A percentile compares a stretch with the other conserved stretches of the same genome.
These are phyloP conservation scores for Paragyromitra xinjiangensis DNA, from an alignment of 495 filamentous ascomycete genomes.

Conservation along the genomic window DNA sequence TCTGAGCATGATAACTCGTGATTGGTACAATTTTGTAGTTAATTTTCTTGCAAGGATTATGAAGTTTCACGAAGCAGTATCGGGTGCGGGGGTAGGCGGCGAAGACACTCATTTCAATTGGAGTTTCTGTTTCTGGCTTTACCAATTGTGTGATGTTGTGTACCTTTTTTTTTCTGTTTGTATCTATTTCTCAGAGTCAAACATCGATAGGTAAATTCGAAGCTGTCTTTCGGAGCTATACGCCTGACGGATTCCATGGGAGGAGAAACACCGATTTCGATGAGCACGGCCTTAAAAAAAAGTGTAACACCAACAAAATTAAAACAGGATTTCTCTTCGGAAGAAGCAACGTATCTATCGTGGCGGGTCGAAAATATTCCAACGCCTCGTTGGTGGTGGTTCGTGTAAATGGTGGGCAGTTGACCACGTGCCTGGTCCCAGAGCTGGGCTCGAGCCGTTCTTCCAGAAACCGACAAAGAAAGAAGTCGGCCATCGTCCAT, in stretches of 20 bases:
- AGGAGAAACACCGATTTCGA: conserved; percentile 5
- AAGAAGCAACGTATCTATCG: conserved; percentile 19
- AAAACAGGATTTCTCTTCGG: conserved; percentile 41
- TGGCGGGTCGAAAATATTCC: conserved; percentile 21
- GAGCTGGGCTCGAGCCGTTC: conserved; percentile 37
- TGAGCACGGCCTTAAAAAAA: not conserved
- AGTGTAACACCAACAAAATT: conserved; percentile 28
- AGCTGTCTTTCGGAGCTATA: conserved; percentile 4
- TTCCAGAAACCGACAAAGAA: conserved; percentile 50
- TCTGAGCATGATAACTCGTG: conserved; percentile 35
- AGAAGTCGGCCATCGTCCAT: conserved; percentile 14
- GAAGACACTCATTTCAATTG: conserved; percentile 34
- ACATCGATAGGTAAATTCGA: conserved; percentile 39
- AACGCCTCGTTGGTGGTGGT: conserved; percentile 7
- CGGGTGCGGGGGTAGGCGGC: not conserved
- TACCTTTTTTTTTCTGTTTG: conserved; percentile 18
- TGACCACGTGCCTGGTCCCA: conserved; percentile 40
- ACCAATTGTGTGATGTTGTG: conserved; percentile 19
- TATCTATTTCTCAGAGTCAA: conserved; percentile 29
- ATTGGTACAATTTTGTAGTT: conserved; percentile 49
- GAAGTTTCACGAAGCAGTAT: conserved; percentile 7
- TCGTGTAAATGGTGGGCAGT: not conserved
- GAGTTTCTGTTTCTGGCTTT: conserved; percentile 37
- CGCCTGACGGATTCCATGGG: conserved; percentile 10
- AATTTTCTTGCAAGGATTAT: conserved; percentile 41